Evolutionary conservation across 2,329 filamentous ascomycete genomes (phyloP).

Genomic region (Leptographium wingfieldii): DNA sequence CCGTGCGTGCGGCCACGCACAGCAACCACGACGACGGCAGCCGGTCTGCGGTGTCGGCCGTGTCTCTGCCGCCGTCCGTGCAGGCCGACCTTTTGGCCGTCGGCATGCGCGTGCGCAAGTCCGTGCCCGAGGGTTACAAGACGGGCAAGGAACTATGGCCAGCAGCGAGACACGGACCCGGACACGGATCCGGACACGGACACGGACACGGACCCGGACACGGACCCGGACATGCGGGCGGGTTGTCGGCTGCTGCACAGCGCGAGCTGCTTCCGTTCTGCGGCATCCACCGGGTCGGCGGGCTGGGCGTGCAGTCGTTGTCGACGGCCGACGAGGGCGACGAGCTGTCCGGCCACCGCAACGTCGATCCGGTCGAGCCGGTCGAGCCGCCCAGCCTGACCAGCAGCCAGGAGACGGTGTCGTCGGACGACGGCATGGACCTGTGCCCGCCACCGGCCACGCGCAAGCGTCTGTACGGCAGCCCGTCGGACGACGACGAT

Average conservation of each 20-base stretch:
- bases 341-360: conserved; percentile 6
- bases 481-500: background rate
- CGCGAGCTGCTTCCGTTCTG: conserved; percentile 69
- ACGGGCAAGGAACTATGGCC: conserved; percentile 43
- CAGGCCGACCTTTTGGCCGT: conserved; percentile 81
- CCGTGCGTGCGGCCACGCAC: conserved; percentile 21
- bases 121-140: conserved; percentile 88
- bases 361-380: conserved; percentile 2
- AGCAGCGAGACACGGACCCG: conserved; percentile 3
- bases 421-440: conserved; percentile 9
- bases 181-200: too few species aligned
- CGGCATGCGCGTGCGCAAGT: conserved; percentile 89
- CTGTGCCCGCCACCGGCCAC: conserved; percentile 7
- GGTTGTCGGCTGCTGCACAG: background rate
- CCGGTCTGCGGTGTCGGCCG: conserved; percentile 18
- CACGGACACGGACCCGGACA: too few species aligned
- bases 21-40: conserved; percentile 1
- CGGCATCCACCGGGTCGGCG: conserved; percentile 64
- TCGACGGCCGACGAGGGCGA: background rate
- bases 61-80: conserved; percentile 48
- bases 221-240: too few species aligned
- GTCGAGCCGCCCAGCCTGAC: conserved; percentile 29
- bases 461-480: background rate
- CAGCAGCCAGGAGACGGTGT: conserved; percentile 42
- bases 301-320: conserved; percentile 45